A percentile compares a stretch with the other conserved stretches of the same genome.
phyloP scores from a whole-genome alignment of 768 basidiomycete species.

The Suillus subaureus region DNA sequence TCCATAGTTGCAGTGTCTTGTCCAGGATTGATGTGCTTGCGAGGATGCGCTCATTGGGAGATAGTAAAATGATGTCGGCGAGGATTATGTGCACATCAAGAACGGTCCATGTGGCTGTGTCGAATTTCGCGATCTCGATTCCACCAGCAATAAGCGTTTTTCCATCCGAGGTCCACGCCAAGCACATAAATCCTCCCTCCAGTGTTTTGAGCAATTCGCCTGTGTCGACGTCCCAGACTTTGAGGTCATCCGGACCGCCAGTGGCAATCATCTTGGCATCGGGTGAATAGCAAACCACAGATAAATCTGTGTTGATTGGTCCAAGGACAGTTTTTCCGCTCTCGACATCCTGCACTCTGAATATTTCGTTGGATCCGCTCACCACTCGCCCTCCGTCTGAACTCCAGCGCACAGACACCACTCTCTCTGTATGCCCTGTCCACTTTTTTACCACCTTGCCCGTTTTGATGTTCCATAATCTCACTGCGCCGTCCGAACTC shows the following conservation, averaged over 20 bases:
- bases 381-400: background rate
- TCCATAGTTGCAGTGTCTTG: too few species aligned
- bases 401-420: background rate
- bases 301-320: background rate
- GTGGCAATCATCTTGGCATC: background rate
- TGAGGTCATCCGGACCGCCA: too few species aligned
- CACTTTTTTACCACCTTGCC: background rate
- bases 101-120: too few species aligned
- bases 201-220: background rate
- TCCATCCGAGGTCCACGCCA: background rate
- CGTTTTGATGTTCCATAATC: background rate
- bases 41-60: too few species aligned
- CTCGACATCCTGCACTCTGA: background rate
- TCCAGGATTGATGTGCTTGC: too few species aligned
- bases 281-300: background rate
- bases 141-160: background rate
- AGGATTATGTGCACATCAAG: too few species aligned
- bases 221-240: background rate
- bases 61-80: too few species aligned
- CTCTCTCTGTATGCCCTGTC: background rate
- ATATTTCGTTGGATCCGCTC: too few species aligned
- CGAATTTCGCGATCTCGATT: background rate
- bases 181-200: too few species aligned
- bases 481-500: background rate
- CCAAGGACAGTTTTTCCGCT: background rate